A percentile compares a stretch with the other conserved stretches of the same genome.
phyloP scores from a whole-genome alignment of 768 basidiomycete genomes.

The Trametes cinnabarina region DNA sequence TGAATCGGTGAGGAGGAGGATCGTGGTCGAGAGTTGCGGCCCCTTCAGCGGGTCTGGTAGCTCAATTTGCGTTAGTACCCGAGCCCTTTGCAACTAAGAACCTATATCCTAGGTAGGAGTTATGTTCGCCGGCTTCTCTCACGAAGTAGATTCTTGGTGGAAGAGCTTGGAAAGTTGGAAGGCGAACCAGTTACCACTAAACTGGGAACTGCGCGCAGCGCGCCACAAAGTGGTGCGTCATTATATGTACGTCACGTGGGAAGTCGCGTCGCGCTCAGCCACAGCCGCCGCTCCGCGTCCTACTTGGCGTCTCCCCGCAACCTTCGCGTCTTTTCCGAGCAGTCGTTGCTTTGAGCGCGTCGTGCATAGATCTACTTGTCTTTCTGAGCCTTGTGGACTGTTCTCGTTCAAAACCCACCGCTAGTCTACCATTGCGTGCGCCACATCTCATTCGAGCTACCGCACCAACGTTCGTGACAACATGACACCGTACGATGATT shows the following conservation, averaged over 20 bases:
- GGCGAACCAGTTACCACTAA: too few species aligned
- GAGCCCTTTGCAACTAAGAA: too few species aligned
- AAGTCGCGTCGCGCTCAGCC: slow-evolving; percentile 17
- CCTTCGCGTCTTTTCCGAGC: neutral
- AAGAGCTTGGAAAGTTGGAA: too few species aligned
- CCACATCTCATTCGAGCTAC: neutral
- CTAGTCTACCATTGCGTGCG: neutral
- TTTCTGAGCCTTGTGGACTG: too few species aligned
- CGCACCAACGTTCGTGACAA: neutral
- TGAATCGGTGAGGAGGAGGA: too few species aligned
- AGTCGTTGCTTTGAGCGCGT: neutral
- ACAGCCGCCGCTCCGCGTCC: neutral
- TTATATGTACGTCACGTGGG: slow-evolving; percentile 17
- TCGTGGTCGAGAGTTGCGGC: too few species aligned
- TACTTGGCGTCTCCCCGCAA: neutral
- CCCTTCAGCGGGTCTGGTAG: too few species aligned
- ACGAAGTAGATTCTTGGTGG: too few species aligned
- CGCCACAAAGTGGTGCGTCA: neutral
- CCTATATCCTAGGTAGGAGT: too few species aligned
- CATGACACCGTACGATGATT: slow-evolving; percentile 76
- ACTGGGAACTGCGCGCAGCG: neutral
- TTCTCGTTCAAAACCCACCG: neutral
- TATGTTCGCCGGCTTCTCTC: too few species aligned
- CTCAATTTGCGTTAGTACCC: too few species aligned
- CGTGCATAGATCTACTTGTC: too few species aligned